Percentiles rank a stretch among this genome's conserved stretches.
These are phyloP conservation scores for Zychaea mexicana DNA, from an alignment of 371 early-diverging fungal genomes.

Conservation along the genomic window DNA sequence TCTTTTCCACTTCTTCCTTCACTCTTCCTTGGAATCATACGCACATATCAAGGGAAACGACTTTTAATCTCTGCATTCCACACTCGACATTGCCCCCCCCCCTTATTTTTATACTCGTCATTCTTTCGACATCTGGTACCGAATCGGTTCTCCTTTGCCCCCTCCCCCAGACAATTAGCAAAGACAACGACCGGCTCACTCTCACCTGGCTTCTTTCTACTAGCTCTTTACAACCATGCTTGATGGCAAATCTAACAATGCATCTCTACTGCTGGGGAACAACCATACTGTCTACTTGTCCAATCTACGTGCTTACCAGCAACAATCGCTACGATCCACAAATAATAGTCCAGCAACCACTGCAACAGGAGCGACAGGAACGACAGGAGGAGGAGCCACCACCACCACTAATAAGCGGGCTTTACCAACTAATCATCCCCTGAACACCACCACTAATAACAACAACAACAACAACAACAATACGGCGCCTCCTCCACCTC, in stretches of 20 bases:
- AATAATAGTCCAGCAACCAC: background rate
- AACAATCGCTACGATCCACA: slow-evolving; percentile 13
- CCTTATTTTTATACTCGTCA: background rate
- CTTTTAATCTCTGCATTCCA: background rate
- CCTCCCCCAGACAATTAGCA: too few species aligned
- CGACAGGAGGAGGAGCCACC: background rate
- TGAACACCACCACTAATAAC: too few species aligned
- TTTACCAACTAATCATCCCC: slow-evolving; percentile 19
- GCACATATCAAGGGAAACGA: background rate
- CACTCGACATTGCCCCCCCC: too few species aligned
- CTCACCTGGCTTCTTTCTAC: too few species aligned
- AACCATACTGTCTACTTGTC: slow-evolving; percentile 16
- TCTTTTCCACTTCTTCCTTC: background rate
- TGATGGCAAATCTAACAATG: slow-evolving; percentile 7
- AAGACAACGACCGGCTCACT: background rate
- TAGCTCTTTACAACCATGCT: slow-evolving; percentile 2
- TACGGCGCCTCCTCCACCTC: too few species aligned
- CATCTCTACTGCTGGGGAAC: slow-evolving; percentile 13
- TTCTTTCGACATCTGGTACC: background rate
- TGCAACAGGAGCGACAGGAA: background rate
- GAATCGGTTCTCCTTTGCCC: slow-evolving; percentile 2
- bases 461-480: too few species aligned
- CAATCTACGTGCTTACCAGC: slow-evolving; percentile 19
- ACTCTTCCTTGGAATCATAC: too few species aligned
- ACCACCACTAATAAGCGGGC: background rate